Base-by-base conservation (phyloP, 2,329 filamentous ascomycete species). In the Magnaporthiopsis rhizophila region DNA sequence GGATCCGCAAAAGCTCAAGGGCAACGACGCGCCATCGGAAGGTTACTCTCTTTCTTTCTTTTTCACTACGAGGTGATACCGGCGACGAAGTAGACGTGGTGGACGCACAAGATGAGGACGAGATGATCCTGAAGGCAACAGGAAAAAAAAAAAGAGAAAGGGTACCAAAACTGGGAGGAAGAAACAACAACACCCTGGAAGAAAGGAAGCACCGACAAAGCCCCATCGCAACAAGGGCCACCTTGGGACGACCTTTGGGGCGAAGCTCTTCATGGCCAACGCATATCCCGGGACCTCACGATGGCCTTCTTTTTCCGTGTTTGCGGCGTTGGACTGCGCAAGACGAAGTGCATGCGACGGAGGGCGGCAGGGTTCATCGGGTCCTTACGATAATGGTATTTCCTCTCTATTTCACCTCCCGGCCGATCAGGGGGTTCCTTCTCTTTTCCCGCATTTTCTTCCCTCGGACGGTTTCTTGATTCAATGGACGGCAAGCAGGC, bases 391-490 rank as follows among this genome's bases (percentile, higher is more conserved):
- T 68, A 66, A 68, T 68, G 66, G 67, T 69, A 68, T 69, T 69
- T 69, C 53, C 38, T 45, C 56, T 32, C 8, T 30, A 34, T 30
- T 50, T 34, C 58, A 53, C 45, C 45, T 53, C 45, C 57, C 26
- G 24, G 12, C 24, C 26, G 45, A 50, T 26, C 45, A 15, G 38
- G 60, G 3, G 38, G 6, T 67, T 67, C 70, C 68, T 65, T 63
- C 66, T 71, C 36, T 72, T 72, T 69, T 64, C 71, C 72, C 70
- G 69, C 71, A 50, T 62, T 58, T 59, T 57, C 61, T 15, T 34
- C 18, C n/a, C 45, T 38, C 38, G 26, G 60, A 38, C 15, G 28
- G 38, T 24, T 56, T 62, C 38, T 58, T 58, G n/a, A 58, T 58
- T 58, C 57, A 30, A 26, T 32, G 60, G 24, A 13, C 53, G 28